A percentile compares a stretch with the other conserved stretches of the same genome.
These are phyloP conservation scores for Lavandula angustifolia DNA, from an alignment of 257 asterid genomes.

Conservation along the genomic window DNA sequence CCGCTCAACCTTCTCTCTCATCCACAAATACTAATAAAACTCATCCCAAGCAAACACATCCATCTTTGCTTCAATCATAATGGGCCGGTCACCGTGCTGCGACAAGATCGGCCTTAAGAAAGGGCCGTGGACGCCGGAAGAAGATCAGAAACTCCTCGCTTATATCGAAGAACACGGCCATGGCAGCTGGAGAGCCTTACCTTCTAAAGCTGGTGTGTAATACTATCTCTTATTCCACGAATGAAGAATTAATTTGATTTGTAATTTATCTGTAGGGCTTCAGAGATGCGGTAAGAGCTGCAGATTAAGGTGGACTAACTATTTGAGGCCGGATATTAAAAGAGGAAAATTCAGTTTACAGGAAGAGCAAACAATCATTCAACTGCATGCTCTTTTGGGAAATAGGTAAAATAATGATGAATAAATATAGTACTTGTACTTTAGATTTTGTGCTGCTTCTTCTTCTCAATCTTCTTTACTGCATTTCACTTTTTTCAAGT, in stretches of 20 bases:
- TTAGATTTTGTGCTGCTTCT: neutral
- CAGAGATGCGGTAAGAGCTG: constrained; percentile 95
- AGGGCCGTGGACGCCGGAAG: constrained; percentile 98
- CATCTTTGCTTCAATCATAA: constrained; percentile 23
- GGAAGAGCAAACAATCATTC: constrained; percentile 93
- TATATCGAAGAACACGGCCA: constrained; percentile 87
- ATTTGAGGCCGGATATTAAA: constrained; percentile 87
- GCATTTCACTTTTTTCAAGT: neutral
- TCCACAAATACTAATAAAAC: neutral
- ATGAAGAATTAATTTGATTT: neutral
- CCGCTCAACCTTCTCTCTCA: neutral
- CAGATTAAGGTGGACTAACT: constrained; percentile 87
- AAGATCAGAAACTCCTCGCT: constrained; percentile 83
- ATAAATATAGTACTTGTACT: neutral
- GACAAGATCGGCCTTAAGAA: constrained; percentile 82
- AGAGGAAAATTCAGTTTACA: constrained; percentile 88
- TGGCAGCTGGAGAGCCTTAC: constrained; percentile 97
- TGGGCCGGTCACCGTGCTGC: constrained; percentile 96
- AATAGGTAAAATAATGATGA: constrained; percentile 51
- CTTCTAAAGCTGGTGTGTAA: constrained; percentile 70
- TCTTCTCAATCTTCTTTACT: neutral
- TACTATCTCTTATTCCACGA: neutral
- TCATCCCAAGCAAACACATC: neutral
- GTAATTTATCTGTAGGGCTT: constrained; percentile 47
- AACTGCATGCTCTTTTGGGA: constrained; percentile 93